Conservation (phyloP, 345 rosid genomes). For the Eucalyptus polybractea region DNA sequence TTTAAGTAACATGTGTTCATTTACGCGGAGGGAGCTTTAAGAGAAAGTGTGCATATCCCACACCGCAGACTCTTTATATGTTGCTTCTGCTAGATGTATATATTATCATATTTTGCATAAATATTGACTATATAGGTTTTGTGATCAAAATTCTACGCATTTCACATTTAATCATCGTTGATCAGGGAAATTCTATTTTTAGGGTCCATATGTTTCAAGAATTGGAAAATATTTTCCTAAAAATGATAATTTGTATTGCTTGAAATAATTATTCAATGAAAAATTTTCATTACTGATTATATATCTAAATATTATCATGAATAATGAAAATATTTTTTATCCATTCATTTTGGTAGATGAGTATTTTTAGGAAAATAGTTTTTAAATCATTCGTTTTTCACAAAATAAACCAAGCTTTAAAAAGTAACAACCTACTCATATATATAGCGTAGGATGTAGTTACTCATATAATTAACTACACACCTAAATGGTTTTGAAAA, state of each 20-base stretch:
- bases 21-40: background rate
- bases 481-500: too few relatives aligned
- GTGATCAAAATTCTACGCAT: background rate
- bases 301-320: fast-evolving
- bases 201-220: background rate
- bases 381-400: fast-evolving
- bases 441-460: background rate
- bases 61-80: background rate
- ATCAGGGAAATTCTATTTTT: background rate
- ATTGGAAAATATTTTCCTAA: too few relatives aligned
- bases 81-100: background rate
- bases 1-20: background rate
- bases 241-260: too few relatives aligned
- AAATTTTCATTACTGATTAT: too few relatives aligned
- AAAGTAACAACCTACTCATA: background rate
- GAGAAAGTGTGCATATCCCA: background rate
- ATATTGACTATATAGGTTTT: background rate
- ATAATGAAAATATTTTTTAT: too few relatives aligned
- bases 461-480: background rate
- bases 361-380: too few relatives aligned
- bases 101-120: background rate
- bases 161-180: background rate
- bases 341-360: too few relatives aligned
- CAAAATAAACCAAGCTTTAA: background rate
- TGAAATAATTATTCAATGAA: too few relatives aligned